phyloP scores from a whole-genome alignment of 176 grass and related monocot species.

The Juncus effusus region DNA sequence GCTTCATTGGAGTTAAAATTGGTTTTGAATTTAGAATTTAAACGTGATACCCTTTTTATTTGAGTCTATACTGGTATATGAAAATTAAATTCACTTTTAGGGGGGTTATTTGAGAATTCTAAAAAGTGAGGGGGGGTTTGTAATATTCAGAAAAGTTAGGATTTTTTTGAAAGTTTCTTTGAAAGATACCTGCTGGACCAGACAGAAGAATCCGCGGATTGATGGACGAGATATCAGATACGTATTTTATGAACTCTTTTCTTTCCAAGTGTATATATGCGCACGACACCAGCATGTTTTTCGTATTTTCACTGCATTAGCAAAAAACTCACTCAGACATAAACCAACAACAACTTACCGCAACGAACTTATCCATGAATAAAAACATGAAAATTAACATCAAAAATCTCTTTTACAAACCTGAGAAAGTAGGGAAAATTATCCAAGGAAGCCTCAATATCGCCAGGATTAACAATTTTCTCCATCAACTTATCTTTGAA shows the following conservation, averaged over 20 bases:
- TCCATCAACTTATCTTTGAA: constrained; percentile 90
- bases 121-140: too few relatives aligned
- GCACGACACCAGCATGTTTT: constrained; percentile 75
- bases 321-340: constrained; percentile 29
- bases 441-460: constrained; percentile 84
- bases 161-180: neutral
- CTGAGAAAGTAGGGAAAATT: constrained; percentile 97
- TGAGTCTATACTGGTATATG: too few relatives aligned
- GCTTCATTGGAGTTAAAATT: too few relatives aligned
- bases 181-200: constrained; percentile 77
- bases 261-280: constrained; percentile 85
- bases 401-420: constrained; percentile 27
- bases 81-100: too few relatives aligned
- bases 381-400: constrained; percentile 15
- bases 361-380: constrained; percentile 23
- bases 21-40: too few relatives aligned
- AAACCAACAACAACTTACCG: constrained; percentile 14
- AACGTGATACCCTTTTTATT: too few relatives aligned
- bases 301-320: constrained; percentile 73
- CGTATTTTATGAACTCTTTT: constrained; percentile 78
- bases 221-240: constrained; percentile 82
- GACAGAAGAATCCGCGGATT: constrained; percentile 92
- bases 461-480: constrained; percentile 69
- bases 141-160: too few relatives aligned
- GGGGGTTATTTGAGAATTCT: too few relatives aligned